Percentiles rank a stretch among this genome's conserved stretches.
Conservation (phyloP, 83 land plant species). For the Diphasiastrum complanatum region DNA sequence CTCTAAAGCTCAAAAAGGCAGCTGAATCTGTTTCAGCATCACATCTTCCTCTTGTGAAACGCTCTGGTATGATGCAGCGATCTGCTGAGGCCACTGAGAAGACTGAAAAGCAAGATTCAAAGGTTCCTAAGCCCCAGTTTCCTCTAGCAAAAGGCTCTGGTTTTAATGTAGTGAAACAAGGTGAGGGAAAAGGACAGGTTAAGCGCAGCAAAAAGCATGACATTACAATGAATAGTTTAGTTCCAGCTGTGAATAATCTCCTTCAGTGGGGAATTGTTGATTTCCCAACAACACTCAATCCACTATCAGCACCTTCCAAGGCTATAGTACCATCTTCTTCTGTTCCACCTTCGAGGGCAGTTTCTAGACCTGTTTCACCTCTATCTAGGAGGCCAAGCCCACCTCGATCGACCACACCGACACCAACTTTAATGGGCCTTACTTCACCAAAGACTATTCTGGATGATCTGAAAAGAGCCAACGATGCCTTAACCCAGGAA, state of each 20-base stretch:
- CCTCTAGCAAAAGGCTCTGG: not conserved
- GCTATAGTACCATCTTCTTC: slow-evolving; percentile 10
- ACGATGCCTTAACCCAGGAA: slow-evolving; percentile 23
- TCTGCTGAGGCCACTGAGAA: slow-evolving; percentile 3
- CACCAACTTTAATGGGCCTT: slow-evolving; percentile 24
- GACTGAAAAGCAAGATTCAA: slow-evolving; percentile 4
- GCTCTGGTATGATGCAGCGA: slow-evolving; percentile 1
- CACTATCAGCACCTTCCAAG: not conserved
- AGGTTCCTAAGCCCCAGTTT: slow-evolving; percentile 4
- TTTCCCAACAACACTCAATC: slow-evolving; percentile 18
- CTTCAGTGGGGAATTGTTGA: slow-evolving; percentile 25
- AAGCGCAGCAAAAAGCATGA: not conserved
- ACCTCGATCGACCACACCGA: slow-evolving; percentile 30
- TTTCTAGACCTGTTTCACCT: slow-evolving; percentile 25
- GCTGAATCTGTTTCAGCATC: slow-evolving; percentile 6
- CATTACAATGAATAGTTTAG: not conserved
- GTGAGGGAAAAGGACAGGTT: not conserved
- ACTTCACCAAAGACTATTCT: slow-evolving; percentile 19
- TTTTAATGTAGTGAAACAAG: slow-evolving; percentile 8
- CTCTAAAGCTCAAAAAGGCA: slow-evolving; percentile 21
- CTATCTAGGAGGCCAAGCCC: slow-evolving; percentile 34
- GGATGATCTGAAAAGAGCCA: slow-evolving; percentile 28
- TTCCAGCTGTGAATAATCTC: slow-evolving; percentile 3
- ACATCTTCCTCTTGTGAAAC: not conserved
- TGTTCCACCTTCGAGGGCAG: slow-evolving; percentile 14